Evolutionary conservation across 305 asterid genomes (phyloP).

Genomic region (Solanum hybrid): DNA sequence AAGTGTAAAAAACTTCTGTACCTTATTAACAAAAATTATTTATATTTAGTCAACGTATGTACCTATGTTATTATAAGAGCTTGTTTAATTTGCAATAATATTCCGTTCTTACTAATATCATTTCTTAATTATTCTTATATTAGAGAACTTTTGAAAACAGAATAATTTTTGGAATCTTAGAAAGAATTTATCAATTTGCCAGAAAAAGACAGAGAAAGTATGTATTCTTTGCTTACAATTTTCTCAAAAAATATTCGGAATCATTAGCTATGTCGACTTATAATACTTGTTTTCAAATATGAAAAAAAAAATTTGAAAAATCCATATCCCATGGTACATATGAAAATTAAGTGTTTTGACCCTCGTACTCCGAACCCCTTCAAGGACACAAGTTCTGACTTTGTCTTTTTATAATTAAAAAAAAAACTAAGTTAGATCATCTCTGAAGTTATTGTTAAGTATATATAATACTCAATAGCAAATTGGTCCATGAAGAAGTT

Average conservation of each 20-base stretch:
- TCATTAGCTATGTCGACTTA: not conserved
- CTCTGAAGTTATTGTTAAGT: not conserved
- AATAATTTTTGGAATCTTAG: not conserved
- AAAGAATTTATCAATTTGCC: not conserved
- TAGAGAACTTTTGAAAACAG: not conserved
- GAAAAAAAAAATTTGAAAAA: not conserved
- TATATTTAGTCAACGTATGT: not conserved
- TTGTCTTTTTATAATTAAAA: not conserved
- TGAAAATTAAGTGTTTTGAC: not conserved
- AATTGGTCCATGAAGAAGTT: not conserved
- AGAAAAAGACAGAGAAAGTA: not conserved
- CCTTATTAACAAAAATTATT: not conserved
- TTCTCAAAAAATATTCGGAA: not conserved
- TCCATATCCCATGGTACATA: not conserved
- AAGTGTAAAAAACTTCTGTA: not conserved
- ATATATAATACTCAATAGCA: not conserved
- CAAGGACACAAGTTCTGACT: not conserved
- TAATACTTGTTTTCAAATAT: not conserved
- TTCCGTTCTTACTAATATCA: not conserved
- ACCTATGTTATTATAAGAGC: not conserved
- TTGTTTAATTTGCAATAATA: not conserved
- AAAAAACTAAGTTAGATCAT: not conserved
- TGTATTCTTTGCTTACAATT: not conserved
- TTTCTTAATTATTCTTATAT: not conserved
- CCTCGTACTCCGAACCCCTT: not conserved